phyloP scores from a whole-genome alignment of 805 yeast species.

The Martiniozyma abietophila region DNA sequence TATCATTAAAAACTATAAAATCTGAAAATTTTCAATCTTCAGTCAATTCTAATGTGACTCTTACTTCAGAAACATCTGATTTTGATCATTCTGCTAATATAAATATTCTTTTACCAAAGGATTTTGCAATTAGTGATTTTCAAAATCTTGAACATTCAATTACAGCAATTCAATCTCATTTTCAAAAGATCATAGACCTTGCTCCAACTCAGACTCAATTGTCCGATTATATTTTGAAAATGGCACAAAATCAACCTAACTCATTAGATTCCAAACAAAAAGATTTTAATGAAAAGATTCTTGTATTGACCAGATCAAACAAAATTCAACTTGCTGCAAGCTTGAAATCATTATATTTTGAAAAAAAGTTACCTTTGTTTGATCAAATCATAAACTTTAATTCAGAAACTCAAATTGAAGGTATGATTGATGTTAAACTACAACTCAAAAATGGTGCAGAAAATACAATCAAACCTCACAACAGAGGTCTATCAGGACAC shows the following conservation, averaged over 20 bases:
- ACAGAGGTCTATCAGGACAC: conserved; percentile 7
- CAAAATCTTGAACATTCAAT: conserved; percentile 41
- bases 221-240: conserved; percentile 20
- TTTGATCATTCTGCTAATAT: conserved; percentile 3
- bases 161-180: conserved; percentile 40
- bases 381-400: conserved; percentile 43
- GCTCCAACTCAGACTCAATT: conserved; percentile 46
- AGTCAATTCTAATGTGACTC: neutral
- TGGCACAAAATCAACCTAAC: conserved; percentile 2
- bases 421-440: conserved; percentile 12
- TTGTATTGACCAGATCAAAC: conserved; percentile 42
- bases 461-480: conserved; percentile 10
- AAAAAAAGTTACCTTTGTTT: conserved; percentile 42
- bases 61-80: too few relatives aligned
- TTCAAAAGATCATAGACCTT: conserved; percentile 40
- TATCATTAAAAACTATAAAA: conserved; percentile 5
- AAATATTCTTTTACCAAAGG: conserved; percentile 1
- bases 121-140: conserved; percentile 10
- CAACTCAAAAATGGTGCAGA: conserved; percentile 7
- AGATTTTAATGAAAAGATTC: conserved; percentile 31
- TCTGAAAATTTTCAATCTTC: conserved; percentile 2
- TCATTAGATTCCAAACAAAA: conserved; percentile 4
- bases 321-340: conserved; percentile 52
- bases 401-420: conserved; percentile 18
- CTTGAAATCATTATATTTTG: conserved; percentile 43